Evolutionary conservation across 495 filamentous ascomycete species (phyloP), one percentile per base, ranked within the genome.

Genomic region (Lasiosphaeria ovina): DNA sequence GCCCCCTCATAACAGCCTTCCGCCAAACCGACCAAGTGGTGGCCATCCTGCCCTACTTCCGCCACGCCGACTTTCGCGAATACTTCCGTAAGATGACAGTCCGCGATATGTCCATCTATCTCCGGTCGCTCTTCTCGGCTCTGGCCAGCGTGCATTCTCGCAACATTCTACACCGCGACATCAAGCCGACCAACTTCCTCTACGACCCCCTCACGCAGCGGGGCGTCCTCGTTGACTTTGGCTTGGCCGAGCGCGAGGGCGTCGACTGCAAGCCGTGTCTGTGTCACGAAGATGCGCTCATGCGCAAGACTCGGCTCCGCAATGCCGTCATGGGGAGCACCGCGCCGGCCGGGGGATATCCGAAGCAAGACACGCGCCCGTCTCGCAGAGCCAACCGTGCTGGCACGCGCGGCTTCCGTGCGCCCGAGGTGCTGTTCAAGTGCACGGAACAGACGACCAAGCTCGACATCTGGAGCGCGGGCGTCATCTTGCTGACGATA

Each of bases 111-210:
- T 83, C 86, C 54, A 79, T 92, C 69, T 99, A 98, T 72, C 90
- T 99, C 65, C 84, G 85, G 16, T 95, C 89, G 5, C 81, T 99
- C 8, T 92, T 99, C 70, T 85, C 85, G 5, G 94, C 95, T 0
- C 80, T 99, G 6, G 78, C 82, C 14, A 87, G 89, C 24, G 92
- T 98, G 9, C 94, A 99, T 72, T 78, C 79, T 40, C 85, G 88
- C 66, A 78, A 82, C 17, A 97, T 99, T 58, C 80, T 99, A 16
- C 94, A 99, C 71, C 88, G 94, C 56, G 94, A 99, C 72, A 97
- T 99, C 72, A 99, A 99, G 72, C 94, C 94, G n/a, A 99, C 94
- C 11, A 99, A 99, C 70, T 99, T 99, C 69, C 84, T 99, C 36
- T 99, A 98, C 78, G 93, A 96, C 61, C 88, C 90, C 3, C 75